These are phyloP conservation scores for Ogataea populi-albae DNA, from an alignment of 805 yeast species.

Conservation along the genomic window DNA sequence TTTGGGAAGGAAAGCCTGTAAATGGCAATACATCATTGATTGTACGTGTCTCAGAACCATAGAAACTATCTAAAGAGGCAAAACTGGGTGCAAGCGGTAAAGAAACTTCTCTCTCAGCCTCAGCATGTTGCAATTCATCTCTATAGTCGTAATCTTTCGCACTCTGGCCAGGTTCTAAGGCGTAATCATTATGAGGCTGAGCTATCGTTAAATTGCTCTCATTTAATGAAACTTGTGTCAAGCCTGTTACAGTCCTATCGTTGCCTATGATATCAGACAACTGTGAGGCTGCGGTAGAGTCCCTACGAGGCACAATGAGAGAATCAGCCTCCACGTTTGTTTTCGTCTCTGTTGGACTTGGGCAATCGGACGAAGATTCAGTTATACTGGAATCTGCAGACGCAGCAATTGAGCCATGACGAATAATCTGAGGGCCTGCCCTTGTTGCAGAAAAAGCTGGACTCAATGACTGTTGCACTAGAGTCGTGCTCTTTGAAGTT, in stretches of 20 bases:
- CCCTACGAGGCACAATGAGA: constrained; percentile 12
- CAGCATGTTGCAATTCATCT: constrained; percentile 16
- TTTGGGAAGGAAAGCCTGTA: constrained; percentile 11
- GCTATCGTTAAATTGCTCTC: not conserved
- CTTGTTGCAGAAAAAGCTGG: constrained; percentile 2
- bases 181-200: not conserved
- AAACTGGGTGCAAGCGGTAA: constrained; percentile 69
- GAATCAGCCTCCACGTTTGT: constrained; percentile 21
- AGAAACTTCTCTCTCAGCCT: constrained; percentile 9
- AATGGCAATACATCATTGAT: constrained; percentile 4
- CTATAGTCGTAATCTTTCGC: constrained; percentile 20
- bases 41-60: constrained; percentile 30
- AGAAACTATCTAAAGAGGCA: constrained; percentile 72
- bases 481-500: not conserved
- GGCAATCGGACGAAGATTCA: constrained; percentile 29
- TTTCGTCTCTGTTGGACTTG: constrained; percentile 20
- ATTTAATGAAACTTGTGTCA: constrained; percentile 1
- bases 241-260: constrained; percentile 8
- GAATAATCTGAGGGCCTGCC: constrained; percentile 1
- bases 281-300: constrained; percentile 20
- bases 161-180: not conserved
- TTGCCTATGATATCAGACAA: constrained; percentile 20
- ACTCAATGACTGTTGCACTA: not conserved
- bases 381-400: constrained; percentile 31
- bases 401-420: constrained; percentile 17